Percentiles rank a stretch among this genome's conserved stretches.
Evolutionary conservation across 352 stramenopile species (phyloP).

Genomic region (Phytophthora meadii): DNA sequence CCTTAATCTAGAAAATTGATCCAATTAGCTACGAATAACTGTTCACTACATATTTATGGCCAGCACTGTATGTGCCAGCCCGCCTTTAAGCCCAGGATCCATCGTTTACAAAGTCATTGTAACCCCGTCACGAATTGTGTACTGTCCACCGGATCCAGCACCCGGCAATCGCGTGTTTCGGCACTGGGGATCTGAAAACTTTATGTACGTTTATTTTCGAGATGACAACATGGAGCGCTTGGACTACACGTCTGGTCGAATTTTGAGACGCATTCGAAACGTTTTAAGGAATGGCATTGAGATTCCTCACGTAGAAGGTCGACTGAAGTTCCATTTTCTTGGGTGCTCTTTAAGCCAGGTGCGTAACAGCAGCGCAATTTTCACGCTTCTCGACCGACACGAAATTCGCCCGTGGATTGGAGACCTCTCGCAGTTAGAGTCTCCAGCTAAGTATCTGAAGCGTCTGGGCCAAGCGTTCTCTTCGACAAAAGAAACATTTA

Average conservation of each 20-base stretch:
- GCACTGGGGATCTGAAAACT: conserved; percentile 71
- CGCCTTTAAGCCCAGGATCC: conserved; percentile 15
- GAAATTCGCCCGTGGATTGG: conserved; percentile 66
- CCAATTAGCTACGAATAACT: too few species aligned
- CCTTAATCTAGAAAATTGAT: too few species aligned
- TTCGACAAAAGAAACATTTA: conserved; percentile 62
- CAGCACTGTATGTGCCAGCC: conserved; percentile 22
- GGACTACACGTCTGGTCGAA: conserved; percentile 51
- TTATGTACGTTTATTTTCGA: conserved; percentile 86
- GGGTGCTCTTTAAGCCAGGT: conserved; percentile 81
- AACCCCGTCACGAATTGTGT: conserved; percentile 73
- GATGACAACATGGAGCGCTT: conserved; percentile 81
- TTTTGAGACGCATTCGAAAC: conserved; percentile 48
- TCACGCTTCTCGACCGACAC: conserved; percentile 65
- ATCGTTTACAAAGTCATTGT: conserved; percentile 73
- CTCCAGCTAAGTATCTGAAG: conserved; percentile 80
- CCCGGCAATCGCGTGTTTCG: conserved; percentile 78
- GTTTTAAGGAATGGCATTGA: conserved; percentile 52
- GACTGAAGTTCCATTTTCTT: conserved; percentile 60
- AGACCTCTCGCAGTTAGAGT: conserved; percentile 57
- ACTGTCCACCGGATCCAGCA: conserved; percentile 54
- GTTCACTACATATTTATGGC: too few species aligned
- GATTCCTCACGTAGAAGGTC: conserved; percentile 36
- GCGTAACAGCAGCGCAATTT: conserved; percentile 74
- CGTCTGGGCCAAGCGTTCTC: conserved; percentile 80